phyloP scores from a whole-genome alignment of 2,329 filamentous ascomycete genomes.

The Aureobasidium namibiae region DNA sequence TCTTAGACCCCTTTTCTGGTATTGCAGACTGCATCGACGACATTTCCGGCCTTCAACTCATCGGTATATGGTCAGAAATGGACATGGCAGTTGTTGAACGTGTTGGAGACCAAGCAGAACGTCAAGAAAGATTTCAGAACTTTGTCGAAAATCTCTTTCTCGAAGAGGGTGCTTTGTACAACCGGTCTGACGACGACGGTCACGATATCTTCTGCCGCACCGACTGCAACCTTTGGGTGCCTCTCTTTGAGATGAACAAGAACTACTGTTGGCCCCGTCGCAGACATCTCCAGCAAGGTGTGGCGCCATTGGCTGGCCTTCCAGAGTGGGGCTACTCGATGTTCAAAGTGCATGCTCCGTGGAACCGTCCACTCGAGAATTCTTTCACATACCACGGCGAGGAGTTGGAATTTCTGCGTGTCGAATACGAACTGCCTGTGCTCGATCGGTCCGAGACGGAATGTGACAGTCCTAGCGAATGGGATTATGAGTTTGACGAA shows the following conservation, averaged over 20 bases:
- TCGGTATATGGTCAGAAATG: neutral
- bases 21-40: neutral
- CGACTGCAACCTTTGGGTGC: neutral
- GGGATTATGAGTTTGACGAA: neutral
- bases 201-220: neutral
- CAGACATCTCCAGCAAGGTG: neutral
- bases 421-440: neutral
- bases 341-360: neutral
- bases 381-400: neutral
- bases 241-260: neutral
- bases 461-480: neutral
- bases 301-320: neutral
- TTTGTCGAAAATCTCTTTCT: neutral
- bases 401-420: neutral
- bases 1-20: neutral
- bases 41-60: neutral
- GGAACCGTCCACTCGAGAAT: neutral
- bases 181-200: neutral
- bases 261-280: neutral
- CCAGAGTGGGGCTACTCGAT: slow-evolving; percentile 1
- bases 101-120: neutral
- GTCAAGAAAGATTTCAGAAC: neutral
- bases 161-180: neutral
- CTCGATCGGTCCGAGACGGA: neutral
- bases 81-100: neutral